Evolutionary conservation across 352 stramenopile species (phyloP), one percentile per base, ranked within the genome.

Genomic region (Phytopythium montanum): DNA sequence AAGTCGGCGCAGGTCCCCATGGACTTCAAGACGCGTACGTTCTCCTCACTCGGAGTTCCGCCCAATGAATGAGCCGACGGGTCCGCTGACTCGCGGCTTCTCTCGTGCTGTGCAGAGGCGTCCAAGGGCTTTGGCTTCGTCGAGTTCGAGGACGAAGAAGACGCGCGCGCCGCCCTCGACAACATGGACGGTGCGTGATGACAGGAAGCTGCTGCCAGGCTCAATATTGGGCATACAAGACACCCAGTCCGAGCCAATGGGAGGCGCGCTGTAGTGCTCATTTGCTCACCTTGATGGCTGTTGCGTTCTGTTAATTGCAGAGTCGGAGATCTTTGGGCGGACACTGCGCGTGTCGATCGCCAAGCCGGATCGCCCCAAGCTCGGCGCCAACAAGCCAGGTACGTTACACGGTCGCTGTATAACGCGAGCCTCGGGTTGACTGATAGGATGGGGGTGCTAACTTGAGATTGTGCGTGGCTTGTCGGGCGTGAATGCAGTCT

Each of bases 151-250:
- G 86, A 98, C 41, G 74, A 87, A 33, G 75, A 83, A 2, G 90
- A 98, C 59, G 94, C 94, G 3, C 76, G 66, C 33, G 93, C 92
- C 61, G 94, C 94, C 34, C 97, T 98, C 61, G 96, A 98, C 60
- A 98, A 98, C 74, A 98, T 98, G 92, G 88, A 98, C 61, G 92
- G 93, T 82, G 61, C 61, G 59, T 50, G n/a, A n/a, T n/a, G n/a
- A n/a, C n/a, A n/a, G n/a, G n/a, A n/a, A n/a, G n/a, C n/a, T n/a
- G n/a, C n/a, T n/a, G n/a, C n/a, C n/a, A n/a, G n/a, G n/a, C n/a
- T n/a, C n/a, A n/a, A n/a, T n/a, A n/a, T 46, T 25, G 19, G 39
- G 21, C 12, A 5, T 23, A n/a, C n/a, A n/a, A n/a, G n/a, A 13
- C 19, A 21, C 16, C 19, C 39, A 12, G 18, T 26, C 2, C 19